These are phyloP conservation scores for Nematocida sp. DNA, from an alignment of 371 early-diverging fungal genomes.

Conservation along the genomic window DNA sequence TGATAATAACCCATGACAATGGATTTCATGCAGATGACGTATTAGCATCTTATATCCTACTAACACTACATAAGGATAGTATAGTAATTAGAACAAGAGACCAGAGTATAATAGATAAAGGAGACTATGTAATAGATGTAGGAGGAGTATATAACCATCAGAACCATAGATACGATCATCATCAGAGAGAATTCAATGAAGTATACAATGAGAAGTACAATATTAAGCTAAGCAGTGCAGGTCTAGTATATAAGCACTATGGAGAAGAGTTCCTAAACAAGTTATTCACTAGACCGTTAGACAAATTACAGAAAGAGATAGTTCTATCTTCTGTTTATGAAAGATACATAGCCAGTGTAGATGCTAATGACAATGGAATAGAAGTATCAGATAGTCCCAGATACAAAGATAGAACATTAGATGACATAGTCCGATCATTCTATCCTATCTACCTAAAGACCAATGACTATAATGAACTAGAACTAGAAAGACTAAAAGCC, in stretches of 20 bases:
- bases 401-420: conserved; percentile 52
- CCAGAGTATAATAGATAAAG: conserved; percentile 69
- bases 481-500: conserved; percentile 4
- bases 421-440: conserved; percentile 24
- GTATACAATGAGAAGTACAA: conserved; percentile 70
- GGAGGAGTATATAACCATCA: conserved; percentile 82
- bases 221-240: conserved; percentile 81
- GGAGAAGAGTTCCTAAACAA: conserved; percentile 67
- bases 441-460: not conserved
- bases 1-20: conserved; percentile 57
- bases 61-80: conserved; percentile 61
- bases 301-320: conserved; percentile 72
- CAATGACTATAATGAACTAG: not conserved
- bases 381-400: conserved; percentile 38
- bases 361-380: conserved; percentile 63
- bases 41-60: conserved; percentile 79
- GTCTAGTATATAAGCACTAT: conserved; percentile 73
- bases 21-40: conserved; percentile 74
- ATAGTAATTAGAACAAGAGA: conserved; percentile 77
- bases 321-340: conserved; percentile 67
- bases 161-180: conserved; percentile 79
- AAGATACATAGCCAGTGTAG: conserved; percentile 59
- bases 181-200: conserved; percentile 83
- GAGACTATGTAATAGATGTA: conserved; percentile 88
- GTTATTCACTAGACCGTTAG: conserved; percentile 75